A percentile compares a stretch with the other conserved stretches of the same genome.
These are phyloP conservation scores for Mucor velutinosus DNA, from an alignment of 371 early-diverging fungal species.

Conservation along the genomic window DNA sequence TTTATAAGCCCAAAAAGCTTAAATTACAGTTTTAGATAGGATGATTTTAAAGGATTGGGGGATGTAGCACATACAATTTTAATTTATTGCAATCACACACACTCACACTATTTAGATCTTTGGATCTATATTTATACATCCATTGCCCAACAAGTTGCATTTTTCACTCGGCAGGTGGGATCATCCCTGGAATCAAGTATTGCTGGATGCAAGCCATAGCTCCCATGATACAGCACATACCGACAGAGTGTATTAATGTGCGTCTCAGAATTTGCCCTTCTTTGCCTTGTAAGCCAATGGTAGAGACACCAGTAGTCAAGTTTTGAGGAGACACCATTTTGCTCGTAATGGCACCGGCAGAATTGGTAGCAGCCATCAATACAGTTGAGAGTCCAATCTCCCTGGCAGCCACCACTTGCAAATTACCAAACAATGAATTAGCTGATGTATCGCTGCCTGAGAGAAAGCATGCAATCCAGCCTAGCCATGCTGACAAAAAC, in stretches of 20 bases:
- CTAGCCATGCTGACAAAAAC: constrained; percentile 45
- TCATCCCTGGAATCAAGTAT: constrained; percentile 17
- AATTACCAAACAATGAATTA: constrained; percentile 45
- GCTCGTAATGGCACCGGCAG: constrained; percentile 38
- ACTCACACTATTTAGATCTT: background rate
- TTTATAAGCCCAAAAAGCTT: constrained; percentile 1
- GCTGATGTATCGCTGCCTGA: constrained; percentile 50
- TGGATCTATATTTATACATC: background rate
- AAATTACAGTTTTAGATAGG: background rate
- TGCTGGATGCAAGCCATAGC: constrained; percentile 39
- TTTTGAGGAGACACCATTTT: constrained; percentile 54
- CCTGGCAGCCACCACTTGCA: constrained; percentile 44
- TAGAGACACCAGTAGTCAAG: constrained; percentile 44
- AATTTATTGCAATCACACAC: background rate
- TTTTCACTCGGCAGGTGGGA: constrained; percentile 8
- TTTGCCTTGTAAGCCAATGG: constrained; percentile 47
- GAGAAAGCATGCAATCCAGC: constrained; percentile 50
- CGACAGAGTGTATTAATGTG: constrained; percentile 40
- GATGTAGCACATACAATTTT: background rate
- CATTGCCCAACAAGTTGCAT: background rate
- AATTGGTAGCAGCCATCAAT: constrained; percentile 45
- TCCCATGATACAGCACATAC: constrained; percentile 36
- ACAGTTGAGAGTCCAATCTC: constrained; percentile 44
- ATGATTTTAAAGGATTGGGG: background rate
- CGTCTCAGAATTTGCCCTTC: constrained; percentile 37